Conservation (phyloP, 1,139 yeast species). For the Candida sp. region DNA sequence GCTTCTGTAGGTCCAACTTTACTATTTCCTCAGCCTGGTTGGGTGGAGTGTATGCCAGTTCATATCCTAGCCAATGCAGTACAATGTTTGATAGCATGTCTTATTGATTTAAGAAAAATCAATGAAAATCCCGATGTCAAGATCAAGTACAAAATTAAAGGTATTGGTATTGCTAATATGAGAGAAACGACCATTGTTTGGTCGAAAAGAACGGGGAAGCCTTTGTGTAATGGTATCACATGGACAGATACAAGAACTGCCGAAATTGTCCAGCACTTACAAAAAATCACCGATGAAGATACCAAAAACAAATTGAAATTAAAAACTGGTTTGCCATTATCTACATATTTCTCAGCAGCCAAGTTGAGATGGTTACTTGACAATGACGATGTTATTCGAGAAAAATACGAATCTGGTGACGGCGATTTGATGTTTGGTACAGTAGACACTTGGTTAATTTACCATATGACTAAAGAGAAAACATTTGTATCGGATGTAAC, state of each 20-base stretch:
- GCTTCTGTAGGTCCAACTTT: slow-evolving; percentile 65
- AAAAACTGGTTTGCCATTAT: slow-evolving; percentile 81
- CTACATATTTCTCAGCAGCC: slow-evolving; percentile 90
- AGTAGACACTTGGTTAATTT: slow-evolving; percentile 91
- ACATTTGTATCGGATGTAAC: slow-evolving; percentile 83
- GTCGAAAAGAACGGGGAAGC: slow-evolving; percentile 81
- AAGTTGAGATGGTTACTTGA: slow-evolving; percentile 89
- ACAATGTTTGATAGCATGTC: slow-evolving; percentile 67
- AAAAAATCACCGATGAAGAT: slow-evolving; percentile 56
- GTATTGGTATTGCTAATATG: slow-evolving; percentile 91
- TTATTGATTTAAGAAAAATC: slow-evolving; percentile 53
- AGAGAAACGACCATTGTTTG: slow-evolving; percentile 93
- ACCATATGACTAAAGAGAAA: slow-evolving; percentile 73
- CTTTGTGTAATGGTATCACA: slow-evolving; percentile 85
- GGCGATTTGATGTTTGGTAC: slow-evolving; percentile 86
- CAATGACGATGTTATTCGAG: slow-evolving; percentile 65
- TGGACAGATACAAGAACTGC: slow-evolving; percentile 95
- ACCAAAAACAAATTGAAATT: slow-evolving; percentile 55
- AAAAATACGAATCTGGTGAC: slow-evolving; percentile 72
- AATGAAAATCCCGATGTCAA: slow-evolving; percentile 51
- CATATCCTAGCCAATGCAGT: slow-evolving; percentile 83
- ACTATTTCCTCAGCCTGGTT: slow-evolving; percentile 75
- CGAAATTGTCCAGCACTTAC: slow-evolving; percentile 65
- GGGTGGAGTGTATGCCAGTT: slow-evolving; percentile 95
- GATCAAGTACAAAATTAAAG: slow-evolving; percentile 52